phyloP scores from a whole-genome alignment of 2,329 filamentous ascomycete genomes.

The Cordyceps farinosa region DNA sequence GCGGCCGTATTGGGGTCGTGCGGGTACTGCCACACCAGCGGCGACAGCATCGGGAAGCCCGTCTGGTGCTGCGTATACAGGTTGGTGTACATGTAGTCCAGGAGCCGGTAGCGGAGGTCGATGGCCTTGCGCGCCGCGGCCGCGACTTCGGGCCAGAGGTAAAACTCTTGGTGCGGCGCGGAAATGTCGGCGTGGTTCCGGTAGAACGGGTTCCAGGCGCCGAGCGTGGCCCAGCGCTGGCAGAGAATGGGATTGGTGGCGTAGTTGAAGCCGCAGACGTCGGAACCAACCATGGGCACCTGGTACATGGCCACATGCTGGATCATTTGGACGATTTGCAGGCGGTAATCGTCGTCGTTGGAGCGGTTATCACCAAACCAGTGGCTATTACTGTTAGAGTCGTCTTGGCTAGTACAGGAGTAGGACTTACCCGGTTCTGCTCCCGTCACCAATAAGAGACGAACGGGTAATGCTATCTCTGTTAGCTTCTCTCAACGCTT shows the following conservation, averaged over 20 bases:
- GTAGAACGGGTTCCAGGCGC: constrained; percentile 64
- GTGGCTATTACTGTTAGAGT: constrained; percentile 28
- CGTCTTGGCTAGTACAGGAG: constrained; percentile 37
- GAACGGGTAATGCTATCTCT: constrained; percentile 7
- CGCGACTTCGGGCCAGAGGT: constrained; percentile 59
- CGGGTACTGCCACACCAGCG: constrained; percentile 66
- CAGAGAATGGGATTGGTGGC: constrained; percentile 60
- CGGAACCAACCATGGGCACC: constrained; percentile 62
- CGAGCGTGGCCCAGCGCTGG: constrained; percentile 61
- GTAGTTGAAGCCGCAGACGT: constrained; percentile 70
- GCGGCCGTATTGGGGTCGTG: constrained; percentile 38
- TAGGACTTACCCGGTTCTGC: constrained; percentile 41
- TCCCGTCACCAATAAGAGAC: constrained; percentile 1
- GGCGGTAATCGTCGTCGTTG: constrained; percentile 52
- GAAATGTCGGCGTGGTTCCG: constrained; percentile 57
- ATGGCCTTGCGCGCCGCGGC: constrained; percentile 64
- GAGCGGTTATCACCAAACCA: constrained; percentile 57
- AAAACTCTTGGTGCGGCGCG: constrained; percentile 56
- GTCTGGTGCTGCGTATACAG: constrained; percentile 54
- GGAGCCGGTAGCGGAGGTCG: constrained; percentile 61
- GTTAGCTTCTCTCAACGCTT: constrained; percentile 60
- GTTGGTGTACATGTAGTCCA: constrained; percentile 72
- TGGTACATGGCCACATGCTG: constrained; percentile 54
- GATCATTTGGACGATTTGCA: constrained; percentile 20
- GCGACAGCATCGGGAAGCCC: constrained; percentile 62